These are phyloP conservation scores for Arachis hypogaea DNA, from an alignment of 306 rosid genomes.

Conservation along the genomic window DNA sequence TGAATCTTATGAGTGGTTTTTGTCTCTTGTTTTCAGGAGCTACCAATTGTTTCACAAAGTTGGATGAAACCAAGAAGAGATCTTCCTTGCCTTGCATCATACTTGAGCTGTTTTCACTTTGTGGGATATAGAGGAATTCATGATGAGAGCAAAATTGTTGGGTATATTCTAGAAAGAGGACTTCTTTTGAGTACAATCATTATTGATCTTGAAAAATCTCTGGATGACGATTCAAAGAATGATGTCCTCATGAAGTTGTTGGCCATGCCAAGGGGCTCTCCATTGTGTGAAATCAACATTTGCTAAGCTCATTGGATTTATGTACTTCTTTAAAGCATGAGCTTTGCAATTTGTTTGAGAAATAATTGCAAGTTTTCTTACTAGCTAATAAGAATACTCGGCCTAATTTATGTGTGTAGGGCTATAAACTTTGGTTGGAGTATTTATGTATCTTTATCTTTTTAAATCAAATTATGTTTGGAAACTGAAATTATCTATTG, in stretches of 20 bases:
- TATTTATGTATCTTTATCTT: too few relatives aligned
- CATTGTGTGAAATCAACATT: background rate
- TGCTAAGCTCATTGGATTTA: background rate
- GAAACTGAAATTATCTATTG: too few relatives aligned
- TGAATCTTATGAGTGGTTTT: background rate
- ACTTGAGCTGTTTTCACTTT: background rate
- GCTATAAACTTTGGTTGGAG: too few relatives aligned
- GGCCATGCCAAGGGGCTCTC: conserved; percentile 3
- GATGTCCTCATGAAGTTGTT: background rate
- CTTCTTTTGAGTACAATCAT: conserved; percentile 13
- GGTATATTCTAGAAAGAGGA: background rate
- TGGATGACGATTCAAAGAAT: background rate
- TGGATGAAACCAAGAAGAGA: conserved; percentile 13
- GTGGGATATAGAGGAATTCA: background rate
- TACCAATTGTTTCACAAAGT: background rate
- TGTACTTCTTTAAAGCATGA: background rate
- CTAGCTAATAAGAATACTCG: too few relatives aligned
- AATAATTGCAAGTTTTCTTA: too few relatives aligned
- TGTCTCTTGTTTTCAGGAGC: background rate
- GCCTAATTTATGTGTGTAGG: too few relatives aligned
- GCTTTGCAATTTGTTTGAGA: background rate
- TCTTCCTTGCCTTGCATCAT: conserved; percentile 4
- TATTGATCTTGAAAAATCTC: background rate
- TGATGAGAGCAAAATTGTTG: conserved; percentile 26
- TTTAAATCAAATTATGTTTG: too few relatives aligned